Base-by-base conservation (phyloP, 306 rosid species). In the Vigna angularis region DNA sequence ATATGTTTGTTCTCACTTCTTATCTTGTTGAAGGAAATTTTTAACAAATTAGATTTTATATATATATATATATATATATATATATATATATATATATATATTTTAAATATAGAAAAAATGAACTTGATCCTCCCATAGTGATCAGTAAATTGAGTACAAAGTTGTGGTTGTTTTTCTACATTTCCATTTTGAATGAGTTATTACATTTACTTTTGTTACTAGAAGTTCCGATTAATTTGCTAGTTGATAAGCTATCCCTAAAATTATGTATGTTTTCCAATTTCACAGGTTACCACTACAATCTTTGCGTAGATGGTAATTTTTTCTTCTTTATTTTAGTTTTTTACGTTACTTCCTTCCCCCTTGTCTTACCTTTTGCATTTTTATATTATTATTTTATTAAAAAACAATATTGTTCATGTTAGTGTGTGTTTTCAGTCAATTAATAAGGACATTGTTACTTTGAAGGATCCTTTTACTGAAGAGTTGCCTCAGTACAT, bases 401-500 rank as follows among this genome's bases (percentile, higher is more conserved):
- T 2, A 0, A 40, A 66, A 66, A 80, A 17, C 15, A 3, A 48
- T 51, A 55, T 26, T 66, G 1, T 69, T 57, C 28, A n/a, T 50
- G 10, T 76, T 74, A 59, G 61, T 24, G 18, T 16, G 52, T 79
- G 66, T 45, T 9, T 56, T 62, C 17, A 71, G 55, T 44, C 55
- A 67, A 68, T n/a, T 82, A 68, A 83, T 84, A 28, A 64, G 58
- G 53, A 36, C 9, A 61, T 61, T 83, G 45, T 70, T 76, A 36
- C 50, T 83, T 83, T 84, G 86, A 79, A 89, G 91, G 97, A 89
- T 79, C 86, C 78, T 81, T 18, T 56, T 38, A 32, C 65, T 63
- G 88, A 85, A 82, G 92, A 88, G 40, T 80, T 68, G 67, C 97
- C 95, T 55, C 83, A 72, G 30, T 92, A 84, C 85, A 85, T 81